Base-by-base conservation (phyloP, 805 yeast species). In the Pichia occidentalis region DNA sequence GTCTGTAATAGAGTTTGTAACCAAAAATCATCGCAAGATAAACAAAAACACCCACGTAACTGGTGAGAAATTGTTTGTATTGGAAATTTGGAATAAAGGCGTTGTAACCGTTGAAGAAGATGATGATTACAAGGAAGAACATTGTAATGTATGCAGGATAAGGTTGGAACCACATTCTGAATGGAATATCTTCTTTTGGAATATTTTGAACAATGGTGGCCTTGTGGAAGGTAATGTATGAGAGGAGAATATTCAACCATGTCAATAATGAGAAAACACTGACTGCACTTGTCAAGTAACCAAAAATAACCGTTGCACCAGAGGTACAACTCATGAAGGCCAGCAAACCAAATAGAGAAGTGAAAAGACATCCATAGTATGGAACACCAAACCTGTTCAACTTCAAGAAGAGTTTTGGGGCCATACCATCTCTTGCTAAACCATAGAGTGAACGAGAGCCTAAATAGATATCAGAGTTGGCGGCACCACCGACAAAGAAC, bases 351-450 rank as follows among this genome's bases (percentile, higher is more conserved):
- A 39, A 43, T 19, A 47, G 8, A 7, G 44, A 36, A 7, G 44
- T 43, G 25, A 45, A 35, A 2, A 49, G 11, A 14, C 42, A 42
- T 16, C 45, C 47, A 32, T 29, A 24, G 7, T 32, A 42, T 7
- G 94, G 92, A 45, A 87, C 68, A 29, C 92, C 92, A 36, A 63
- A 63, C 41, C 77, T 67, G 54, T 82, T 88, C 36, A 81, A 70
- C 56, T 77, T 77, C 13, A 74, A 71, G 34, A 80, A 67, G 20
- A 69, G 48, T 35, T 59, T 54, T 42, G 85, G 84, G 26, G 76
- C 77, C 47, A 69, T 65, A 5, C 82, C 81, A 54, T 76, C 80
- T 40, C 70, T 73, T 7, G 83, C 78, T 51, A 78, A 59, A 23
- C 80, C 70, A 42, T 70, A 74, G 30, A 79, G 51, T 7, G 82